Conservation (phyloP, 192 early-diverging fungal species). For the Coemansia sp. region DNA sequence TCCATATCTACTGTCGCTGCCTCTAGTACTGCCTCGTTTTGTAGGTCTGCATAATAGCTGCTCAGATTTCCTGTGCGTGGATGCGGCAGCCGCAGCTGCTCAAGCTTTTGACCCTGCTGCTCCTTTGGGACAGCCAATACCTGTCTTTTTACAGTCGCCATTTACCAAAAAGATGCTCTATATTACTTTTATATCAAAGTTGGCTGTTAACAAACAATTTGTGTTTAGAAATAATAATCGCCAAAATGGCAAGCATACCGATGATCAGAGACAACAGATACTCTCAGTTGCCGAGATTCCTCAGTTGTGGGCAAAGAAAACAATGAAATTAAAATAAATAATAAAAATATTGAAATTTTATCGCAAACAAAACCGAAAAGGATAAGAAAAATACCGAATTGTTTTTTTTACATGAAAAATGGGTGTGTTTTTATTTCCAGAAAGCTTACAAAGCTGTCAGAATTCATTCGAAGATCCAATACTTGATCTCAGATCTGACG, state of each 20-base stretch:
- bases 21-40: conserved; percentile 27
- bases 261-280: no score
- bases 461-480: conserved; percentile 27
- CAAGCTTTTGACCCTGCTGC: conserved; percentile 16
- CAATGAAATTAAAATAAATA: neutral
- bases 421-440: no score
- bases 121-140: conserved; percentile 28
- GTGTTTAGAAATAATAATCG: no score
- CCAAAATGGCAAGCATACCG: no score
- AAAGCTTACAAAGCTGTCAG: neutral
- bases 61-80: conserved; percentile 20
- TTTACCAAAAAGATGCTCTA: neutral
- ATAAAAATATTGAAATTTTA: neutral
- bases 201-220: no score
- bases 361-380: neutral
- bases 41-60: conserved; percentile 37
- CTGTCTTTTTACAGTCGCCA: conserved; percentile 1
- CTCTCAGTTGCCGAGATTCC: no score
- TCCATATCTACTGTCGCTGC: conserved; percentile 33
- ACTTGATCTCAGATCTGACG: conserved; percentile 39
- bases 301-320: no score
- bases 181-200: neutral
- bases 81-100: conserved; percentile 38
- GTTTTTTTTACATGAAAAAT: no score
- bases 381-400: no score